A percentile compares a stretch with the other conserved stretches of the same genome.
phyloP scores from a whole-genome alignment of 2,329 filamentous ascomycete species.

The Cylindrodendrum hubeiense region DNA sequence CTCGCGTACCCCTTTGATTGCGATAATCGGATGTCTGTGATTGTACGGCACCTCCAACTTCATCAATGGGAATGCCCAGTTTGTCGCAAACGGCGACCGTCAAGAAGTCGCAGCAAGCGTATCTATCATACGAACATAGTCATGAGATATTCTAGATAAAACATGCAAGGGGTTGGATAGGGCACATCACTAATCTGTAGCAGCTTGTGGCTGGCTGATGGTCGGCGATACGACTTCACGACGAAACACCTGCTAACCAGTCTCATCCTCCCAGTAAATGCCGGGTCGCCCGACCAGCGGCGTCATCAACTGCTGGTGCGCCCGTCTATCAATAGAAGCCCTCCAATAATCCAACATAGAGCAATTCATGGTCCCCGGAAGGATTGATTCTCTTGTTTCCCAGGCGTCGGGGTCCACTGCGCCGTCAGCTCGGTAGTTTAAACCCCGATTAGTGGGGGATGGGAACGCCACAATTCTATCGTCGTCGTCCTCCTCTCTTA shows the following conservation, averaged over 20 bases:
- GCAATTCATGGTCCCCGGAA: background rate
- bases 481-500: background rate
- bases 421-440: background rate
- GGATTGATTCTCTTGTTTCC: background rate
- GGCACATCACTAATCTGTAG: background rate
- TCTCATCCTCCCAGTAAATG: background rate
- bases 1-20: background rate
- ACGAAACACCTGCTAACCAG: background rate
- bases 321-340: background rate
- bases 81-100: background rate
- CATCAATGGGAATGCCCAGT: background rate
- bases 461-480: background rate
- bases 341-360: background rate
- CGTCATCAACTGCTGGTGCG: background rate
- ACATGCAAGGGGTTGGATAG: background rate
- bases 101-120: background rate
- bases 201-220: background rate
- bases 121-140: background rate
- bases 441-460: background rate
- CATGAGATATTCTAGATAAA: background rate
- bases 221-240: background rate
- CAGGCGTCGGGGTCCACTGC: background rate
- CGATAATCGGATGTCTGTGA: background rate
- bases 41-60: background rate
- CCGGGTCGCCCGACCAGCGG: background rate